Conservation (phyloP, 1,139 yeast species). For the Yamadazyma atmosphaerica region DNA sequence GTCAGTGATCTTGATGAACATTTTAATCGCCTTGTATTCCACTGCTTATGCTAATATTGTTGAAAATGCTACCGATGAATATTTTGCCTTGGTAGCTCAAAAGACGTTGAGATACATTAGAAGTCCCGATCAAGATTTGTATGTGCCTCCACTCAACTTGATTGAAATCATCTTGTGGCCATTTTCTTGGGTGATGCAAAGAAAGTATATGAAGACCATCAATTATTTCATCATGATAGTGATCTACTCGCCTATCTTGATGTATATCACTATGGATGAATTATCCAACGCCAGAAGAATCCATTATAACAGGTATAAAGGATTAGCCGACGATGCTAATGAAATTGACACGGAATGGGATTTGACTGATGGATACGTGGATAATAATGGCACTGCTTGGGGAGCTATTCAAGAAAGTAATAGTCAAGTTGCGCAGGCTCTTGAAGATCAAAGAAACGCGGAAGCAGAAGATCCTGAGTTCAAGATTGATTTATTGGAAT, state of each 20-base stretch:
- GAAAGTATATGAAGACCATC: conserved; percentile 30
- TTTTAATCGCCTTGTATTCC: conserved; percentile 80
- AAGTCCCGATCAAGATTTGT: conserved; percentile 86
- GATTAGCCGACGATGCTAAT: conserved; percentile 77
- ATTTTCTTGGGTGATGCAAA: conserved; percentile 28
- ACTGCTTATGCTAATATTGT: conserved; percentile 82
- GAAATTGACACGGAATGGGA: conserved; percentile 82
- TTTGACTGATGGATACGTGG: conserved; percentile 71
- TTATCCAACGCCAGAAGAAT: conserved; percentile 67
- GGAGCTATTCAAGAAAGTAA: conserved; percentile 42
- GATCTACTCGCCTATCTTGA: conserved; percentile 67
- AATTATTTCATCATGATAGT: conserved; percentile 59
- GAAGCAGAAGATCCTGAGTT: conserved; percentile 76
- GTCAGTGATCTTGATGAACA: conserved; percentile 71
- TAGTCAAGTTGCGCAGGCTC: conserved; percentile 35
- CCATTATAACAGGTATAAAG: conserved; percentile 65
- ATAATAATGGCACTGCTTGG: conserved; percentile 35
- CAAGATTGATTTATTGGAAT: conserved; percentile 45
- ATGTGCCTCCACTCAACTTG: conserved; percentile 82
- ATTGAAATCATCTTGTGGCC: conserved; percentile 56
- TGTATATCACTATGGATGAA: conserved; percentile 64
- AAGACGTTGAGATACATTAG: conserved; percentile 81
- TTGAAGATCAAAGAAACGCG: conserved; percentile 56
- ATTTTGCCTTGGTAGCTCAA: conserved; percentile 80
- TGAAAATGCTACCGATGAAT: conserved; percentile 79